These are phyloP conservation scores for Epicoccum nigrum DNA, from an alignment of 2,329 filamentous ascomycete genomes.

Conservation along the genomic window DNA sequence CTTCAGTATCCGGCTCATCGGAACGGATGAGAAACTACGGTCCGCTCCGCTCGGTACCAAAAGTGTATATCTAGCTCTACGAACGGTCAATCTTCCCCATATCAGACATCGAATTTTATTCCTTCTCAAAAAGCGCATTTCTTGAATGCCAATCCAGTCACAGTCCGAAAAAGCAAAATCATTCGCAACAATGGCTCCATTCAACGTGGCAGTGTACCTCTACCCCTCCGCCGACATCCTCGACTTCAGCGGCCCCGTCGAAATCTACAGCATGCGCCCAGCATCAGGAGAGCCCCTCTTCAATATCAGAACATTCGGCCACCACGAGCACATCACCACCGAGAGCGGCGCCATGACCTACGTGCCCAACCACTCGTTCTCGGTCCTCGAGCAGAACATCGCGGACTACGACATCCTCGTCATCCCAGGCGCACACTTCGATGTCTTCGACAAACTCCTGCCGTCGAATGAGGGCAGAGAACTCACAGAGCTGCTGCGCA, in stretches of 20 bases:
- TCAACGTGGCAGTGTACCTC: slow-evolving; percentile 49
- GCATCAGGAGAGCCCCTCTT: slow-evolving; percentile 41
- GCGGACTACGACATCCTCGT: slow-evolving; percentile 48
- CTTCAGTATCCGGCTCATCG: too few species aligned
- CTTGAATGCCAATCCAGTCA: too few species aligned
- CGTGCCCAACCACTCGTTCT: slow-evolving; percentile 38
- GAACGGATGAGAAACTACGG: too few species aligned
- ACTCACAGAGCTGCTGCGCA: slow-evolving; percentile 26
- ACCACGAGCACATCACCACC: slow-evolving; percentile 29
- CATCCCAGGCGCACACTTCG: slow-evolving; percentile 45
- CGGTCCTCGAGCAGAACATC: slow-evolving; percentile 34
- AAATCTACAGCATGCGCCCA: slow-evolving; percentile 43
- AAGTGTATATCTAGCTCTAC: too few species aligned
- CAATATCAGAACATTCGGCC: slow-evolving; percentile 43
- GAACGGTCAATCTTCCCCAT: too few species aligned
- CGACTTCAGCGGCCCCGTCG: slow-evolving; percentile 50
- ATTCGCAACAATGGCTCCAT: slow-evolving; percentile 24
- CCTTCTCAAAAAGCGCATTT: too few species aligned
- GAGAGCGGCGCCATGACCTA: slow-evolving; percentile 37
- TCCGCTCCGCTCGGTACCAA: too few species aligned
- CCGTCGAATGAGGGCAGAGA: slow-evolving; percentile 26
- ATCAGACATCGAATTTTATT: too few species aligned
- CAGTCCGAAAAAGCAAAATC: not conserved
- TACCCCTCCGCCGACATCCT: slow-evolving; percentile 50
- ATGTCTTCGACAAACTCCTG: slow-evolving; percentile 33